Conservation (phyloP, 805 yeast genomes). For the Candida nanaspora region DNA sequence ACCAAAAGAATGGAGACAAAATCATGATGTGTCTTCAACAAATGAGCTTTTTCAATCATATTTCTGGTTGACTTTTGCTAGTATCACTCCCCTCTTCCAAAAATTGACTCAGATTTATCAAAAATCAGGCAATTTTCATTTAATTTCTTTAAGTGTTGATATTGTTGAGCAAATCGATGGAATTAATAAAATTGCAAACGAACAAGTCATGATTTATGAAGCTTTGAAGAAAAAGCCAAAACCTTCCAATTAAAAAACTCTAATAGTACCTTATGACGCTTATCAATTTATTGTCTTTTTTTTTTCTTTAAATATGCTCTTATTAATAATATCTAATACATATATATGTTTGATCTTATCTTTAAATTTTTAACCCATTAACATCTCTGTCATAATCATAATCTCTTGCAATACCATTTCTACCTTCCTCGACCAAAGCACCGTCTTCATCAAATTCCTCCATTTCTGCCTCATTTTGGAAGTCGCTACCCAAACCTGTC, state of each 20-base stretch:
- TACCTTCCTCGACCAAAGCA: slow-evolving; percentile 76
- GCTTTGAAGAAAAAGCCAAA: neutral
- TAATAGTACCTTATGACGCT: neutral
- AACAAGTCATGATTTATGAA: neutral
- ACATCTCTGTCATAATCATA: slow-evolving; percentile 40
- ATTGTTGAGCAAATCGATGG: neutral
- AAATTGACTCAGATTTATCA: slow-evolving; percentile 16
- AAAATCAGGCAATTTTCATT: slow-evolving; percentile 12
- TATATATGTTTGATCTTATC: slow-evolving; percentile 13
- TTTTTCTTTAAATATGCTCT: too few species aligned
- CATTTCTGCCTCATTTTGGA: slow-evolving; percentile 24
- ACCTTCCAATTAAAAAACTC: neutral
- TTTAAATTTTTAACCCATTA: slow-evolving; percentile 8
- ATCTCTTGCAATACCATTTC: slow-evolving; percentile 85
- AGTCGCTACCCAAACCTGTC: slow-evolving; percentile 92
- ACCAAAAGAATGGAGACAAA: neutral
- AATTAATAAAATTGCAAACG: slow-evolving; percentile 5
- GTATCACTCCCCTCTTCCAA: slow-evolving; percentile 17
- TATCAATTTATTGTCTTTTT: neutral
- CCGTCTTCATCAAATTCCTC: slow-evolving; percentile 50
- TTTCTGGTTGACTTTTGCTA: slow-evolving; percentile 22
- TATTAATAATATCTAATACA: too few species aligned
- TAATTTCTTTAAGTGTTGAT: neutral
- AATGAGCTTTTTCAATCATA: slow-evolving; percentile 23
- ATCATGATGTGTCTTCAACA: slow-evolving; percentile 16